phyloP scores from a whole-genome alignment of 768 basidiomycete species.

The Trametes cubensis region DNA sequence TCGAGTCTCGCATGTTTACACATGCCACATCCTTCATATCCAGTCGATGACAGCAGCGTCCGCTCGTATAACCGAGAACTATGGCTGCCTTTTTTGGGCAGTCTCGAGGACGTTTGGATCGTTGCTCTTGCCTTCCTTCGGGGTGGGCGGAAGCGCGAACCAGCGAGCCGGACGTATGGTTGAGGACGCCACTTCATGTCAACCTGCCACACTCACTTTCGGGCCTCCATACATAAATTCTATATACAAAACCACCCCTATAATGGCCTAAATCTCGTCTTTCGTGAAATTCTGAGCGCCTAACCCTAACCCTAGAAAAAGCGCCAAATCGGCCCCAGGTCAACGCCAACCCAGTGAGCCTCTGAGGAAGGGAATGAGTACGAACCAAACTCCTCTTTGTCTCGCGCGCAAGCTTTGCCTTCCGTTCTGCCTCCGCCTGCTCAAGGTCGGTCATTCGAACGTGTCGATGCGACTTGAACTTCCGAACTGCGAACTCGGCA shows the following conservation, averaged over 20 bases:
- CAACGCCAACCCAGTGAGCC: no score
- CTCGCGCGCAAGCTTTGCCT: not conserved
- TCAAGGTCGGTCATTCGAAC: not conserved
- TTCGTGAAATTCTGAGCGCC: no score
- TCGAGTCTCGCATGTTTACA: slow-evolving; percentile 46
- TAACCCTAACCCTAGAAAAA: no score
- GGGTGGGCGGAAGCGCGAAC: slow-evolving; percentile 27
- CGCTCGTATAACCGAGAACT: slow-evolving; percentile 42
- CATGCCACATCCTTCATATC: slow-evolving; percentile 43
- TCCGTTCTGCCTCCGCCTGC: not conserved
- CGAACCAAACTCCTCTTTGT: no score
- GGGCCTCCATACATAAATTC: no score
- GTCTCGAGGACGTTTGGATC: slow-evolving; percentile 42
- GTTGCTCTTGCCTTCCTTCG: slow-evolving; percentile 22
- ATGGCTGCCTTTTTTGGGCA: slow-evolving; percentile 28
- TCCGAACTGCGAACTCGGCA: not conserved
- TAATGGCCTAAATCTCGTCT: no score
- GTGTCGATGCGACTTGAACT: not conserved
- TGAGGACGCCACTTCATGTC: slow-evolving; percentile 33
- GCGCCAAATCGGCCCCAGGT: no score
- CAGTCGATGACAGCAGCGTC: slow-evolving; percentile 40
- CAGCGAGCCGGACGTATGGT: slow-evolving; percentile 39
- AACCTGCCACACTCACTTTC: no score
- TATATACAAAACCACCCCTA: no score
- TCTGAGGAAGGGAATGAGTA: no score